phyloP scores from a whole-genome alignment of 768 basidiomycete species.

The Lanmaoa rubissima region DNA sequence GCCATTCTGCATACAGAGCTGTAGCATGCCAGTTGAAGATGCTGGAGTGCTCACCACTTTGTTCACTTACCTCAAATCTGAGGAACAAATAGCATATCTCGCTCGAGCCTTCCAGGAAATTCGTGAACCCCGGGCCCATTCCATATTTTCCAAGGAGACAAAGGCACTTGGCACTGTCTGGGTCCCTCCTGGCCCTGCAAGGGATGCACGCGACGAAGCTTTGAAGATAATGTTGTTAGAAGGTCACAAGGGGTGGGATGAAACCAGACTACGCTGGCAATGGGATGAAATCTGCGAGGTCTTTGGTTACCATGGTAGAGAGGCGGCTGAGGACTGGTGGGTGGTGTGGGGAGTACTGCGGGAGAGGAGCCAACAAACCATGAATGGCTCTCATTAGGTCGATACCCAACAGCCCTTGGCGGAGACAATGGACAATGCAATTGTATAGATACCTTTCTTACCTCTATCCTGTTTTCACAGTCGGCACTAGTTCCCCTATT shows the following conservation, averaged over 20 bases:
- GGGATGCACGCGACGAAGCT: constrained; percentile 44
- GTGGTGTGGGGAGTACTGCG: constrained; percentile 53
- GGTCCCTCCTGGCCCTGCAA: constrained; percentile 44
- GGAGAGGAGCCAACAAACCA: constrained; percentile 34
- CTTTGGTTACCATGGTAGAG: constrained; percentile 53
- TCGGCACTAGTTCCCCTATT: not conserved
- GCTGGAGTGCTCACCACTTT: constrained; percentile 34
- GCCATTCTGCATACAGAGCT: constrained; percentile 47
- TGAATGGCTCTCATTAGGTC: constrained; percentile 5
- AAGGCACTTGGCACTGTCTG: constrained; percentile 43
- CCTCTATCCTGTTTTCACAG: not conserved
- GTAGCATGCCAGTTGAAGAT: constrained; percentile 36
- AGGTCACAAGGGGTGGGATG: constrained; percentile 45
- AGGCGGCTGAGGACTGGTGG: constrained; percentile 69
- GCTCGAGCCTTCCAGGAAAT: constrained; percentile 61
- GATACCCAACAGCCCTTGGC: constrained; percentile 5
- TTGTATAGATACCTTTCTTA: constrained; percentile 8
- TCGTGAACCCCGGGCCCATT: constrained; percentile 47
- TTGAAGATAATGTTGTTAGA: constrained; percentile 21
- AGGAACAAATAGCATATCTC: constrained; percentile 49
- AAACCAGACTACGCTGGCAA: constrained; percentile 44
- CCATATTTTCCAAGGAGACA: constrained; percentile 44
- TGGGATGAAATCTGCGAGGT: constrained; percentile 58
- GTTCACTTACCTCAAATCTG: constrained; percentile 44
- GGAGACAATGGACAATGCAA: constrained; percentile 1